phyloP scores from a whole-genome alignment of 164 flowering plant species.

The Santalum album region DNA sequence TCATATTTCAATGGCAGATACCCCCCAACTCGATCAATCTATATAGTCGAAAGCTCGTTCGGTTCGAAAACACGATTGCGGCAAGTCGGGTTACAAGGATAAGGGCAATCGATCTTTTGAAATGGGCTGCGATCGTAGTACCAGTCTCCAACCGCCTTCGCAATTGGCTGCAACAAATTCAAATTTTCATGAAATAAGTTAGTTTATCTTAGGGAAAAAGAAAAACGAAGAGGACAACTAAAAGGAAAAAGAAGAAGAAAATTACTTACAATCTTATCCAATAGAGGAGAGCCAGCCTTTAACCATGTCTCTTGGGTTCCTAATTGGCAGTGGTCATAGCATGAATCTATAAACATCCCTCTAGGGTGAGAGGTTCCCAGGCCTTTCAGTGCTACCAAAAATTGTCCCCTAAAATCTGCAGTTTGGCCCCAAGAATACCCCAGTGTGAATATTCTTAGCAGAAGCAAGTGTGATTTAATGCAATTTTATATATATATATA shows the following conservation, averaged over 20 bases:
- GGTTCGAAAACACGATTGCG: neutral
- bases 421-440: neutral
- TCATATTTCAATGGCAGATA: too few relatives aligned
- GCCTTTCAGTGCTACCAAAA: conserved; percentile 41
- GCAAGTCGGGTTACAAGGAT: neutral
- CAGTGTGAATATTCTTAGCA: too few relatives aligned
- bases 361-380: conserved; percentile 33
- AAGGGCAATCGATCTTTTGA: neutral
- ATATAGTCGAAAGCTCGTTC: too few relatives aligned
- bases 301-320: conserved; percentile 83
- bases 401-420: conserved; percentile 56
- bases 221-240: neutral
- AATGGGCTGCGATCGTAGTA: neutral
- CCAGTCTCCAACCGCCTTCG: conserved; percentile 4
- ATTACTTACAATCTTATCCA: conserved; percentile 21
- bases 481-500: too few relatives aligned
- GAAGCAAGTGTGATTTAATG: too few relatives aligned
- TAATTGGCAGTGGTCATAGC: conserved; percentile 90
- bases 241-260: neutral
- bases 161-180: conserved; percentile 30
- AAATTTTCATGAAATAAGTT: too few relatives aligned
- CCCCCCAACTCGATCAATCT: too few relatives aligned
- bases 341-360: conserved; percentile 72
- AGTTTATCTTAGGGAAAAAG: too few relatives aligned
- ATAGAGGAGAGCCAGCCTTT: conserved; percentile 46